phyloP scores from a whole-genome alignment of 1,284 basidiomycete species.

The Papiliotrema nemorosa region DNA sequence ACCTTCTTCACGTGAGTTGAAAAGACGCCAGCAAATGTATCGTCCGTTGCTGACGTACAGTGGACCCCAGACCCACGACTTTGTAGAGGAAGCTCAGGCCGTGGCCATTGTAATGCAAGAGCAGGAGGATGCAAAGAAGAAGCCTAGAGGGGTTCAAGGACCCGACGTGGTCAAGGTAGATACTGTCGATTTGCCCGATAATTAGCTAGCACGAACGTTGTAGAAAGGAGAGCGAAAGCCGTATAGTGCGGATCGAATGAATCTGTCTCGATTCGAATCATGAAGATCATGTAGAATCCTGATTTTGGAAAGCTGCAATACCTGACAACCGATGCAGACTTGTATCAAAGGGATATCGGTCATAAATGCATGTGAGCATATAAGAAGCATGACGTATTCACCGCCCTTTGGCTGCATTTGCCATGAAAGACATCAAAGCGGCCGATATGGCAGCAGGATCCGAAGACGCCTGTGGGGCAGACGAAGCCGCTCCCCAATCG shows the following conservation, averaged over 20 bases:
- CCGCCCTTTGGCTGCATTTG: not conserved
- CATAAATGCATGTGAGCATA: too few species aligned
- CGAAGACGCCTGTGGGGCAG: not conserved
- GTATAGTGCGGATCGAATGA: too few species aligned
- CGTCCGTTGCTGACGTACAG: too few species aligned
- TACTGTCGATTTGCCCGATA: not conserved
- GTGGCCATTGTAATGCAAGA: slow-evolving; percentile 2
- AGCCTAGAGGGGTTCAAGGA: not conserved
- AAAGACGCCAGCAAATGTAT: not conserved
- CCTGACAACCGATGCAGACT: too few species aligned
- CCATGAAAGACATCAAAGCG: slow-evolving; percentile 2
- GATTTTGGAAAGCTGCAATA: too few species aligned
- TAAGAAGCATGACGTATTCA: too few species aligned
- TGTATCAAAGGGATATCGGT: too few species aligned
- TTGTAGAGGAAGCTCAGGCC: not conserved
- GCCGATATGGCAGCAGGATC: not conserved
- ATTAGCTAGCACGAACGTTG: too few species aligned
- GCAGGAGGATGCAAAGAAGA: not conserved
- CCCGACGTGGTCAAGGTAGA: not conserved
- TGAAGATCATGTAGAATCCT: too few species aligned
- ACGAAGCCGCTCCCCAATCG: not conserved
- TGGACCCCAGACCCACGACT: slow-evolving; percentile 2
- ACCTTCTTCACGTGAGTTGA: slow-evolving; percentile 35
- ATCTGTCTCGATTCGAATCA: too few species aligned
- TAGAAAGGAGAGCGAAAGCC: too few species aligned